Evolutionary conservation across 805 yeast species (phyloP), one percentile per base, ranked within the genome.

Genomic region (Hemisphaericaspora nanyangensis): DNA sequence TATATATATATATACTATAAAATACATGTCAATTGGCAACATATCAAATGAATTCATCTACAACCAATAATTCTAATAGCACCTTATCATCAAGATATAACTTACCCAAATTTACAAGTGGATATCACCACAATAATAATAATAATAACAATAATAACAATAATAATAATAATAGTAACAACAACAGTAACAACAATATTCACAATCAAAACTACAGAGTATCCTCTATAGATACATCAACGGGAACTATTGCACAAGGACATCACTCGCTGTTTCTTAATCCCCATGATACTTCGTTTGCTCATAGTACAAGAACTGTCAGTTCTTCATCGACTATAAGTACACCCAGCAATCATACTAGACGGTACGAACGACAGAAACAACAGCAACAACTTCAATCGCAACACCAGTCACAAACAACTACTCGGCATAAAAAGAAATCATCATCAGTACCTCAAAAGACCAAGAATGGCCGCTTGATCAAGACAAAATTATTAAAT

Each of bases 271-370:
- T 8, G 3, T 22, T 22, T 22, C 11, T 22, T 22, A 22, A 22
- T 5, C 26, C 26, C 3, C 8, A 12, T 12, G 26, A 22, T 8
- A 5, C 26, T 22, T 22, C 26, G 12, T 22, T 22, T 22, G 26
- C 26, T 3, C 26, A 22, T 12, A 29, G 16, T 13, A 63, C 59
- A 28, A 49, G 72, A 17, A 62, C 69, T 1, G 55, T 64, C 11
- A 56, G 63, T 34, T 61, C 69, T 11, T 56, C 68, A 3, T 65
- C 71, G 2, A 63, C 70, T 6, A 57, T 65, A 45, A 61, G 70
- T 43, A 65, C 72, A 1, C 73, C 72, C 19, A 66, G 72, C 47
- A 66, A 66, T 49, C 56, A 62, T 44, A 63, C 63, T 27, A 54
- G 65, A 26, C 50, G 67, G 33, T 52, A 61, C 29, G 66, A 61